Evolutionary conservation across 2,329 filamentous ascomycete genomes (phyloP).

Genomic region (Bisporella sp.): DNA sequence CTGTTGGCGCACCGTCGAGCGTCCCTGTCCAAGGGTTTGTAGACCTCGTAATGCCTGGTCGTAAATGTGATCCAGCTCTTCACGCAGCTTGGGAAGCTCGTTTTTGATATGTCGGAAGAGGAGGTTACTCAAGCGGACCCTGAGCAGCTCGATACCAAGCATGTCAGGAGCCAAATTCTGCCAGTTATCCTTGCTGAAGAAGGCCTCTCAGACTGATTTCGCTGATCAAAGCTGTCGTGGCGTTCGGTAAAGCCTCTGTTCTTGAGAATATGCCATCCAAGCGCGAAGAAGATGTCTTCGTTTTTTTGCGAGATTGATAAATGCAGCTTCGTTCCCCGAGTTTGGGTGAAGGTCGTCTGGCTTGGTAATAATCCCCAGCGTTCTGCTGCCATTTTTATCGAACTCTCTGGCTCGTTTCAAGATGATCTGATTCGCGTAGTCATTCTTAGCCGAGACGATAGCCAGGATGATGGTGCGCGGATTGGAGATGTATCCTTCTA

Average conservation of each 20-base stretch:
- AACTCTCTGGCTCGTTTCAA: slow-evolving; percentile 34
- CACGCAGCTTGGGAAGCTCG: slow-evolving; percentile 10
- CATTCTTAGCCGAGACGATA: slow-evolving; percentile 12
- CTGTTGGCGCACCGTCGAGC: slow-evolving; percentile 3
- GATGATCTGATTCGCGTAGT: slow-evolving; percentile 24
- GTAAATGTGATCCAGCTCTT: slow-evolving; percentile 18
- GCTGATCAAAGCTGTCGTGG: slow-evolving; percentile 20
- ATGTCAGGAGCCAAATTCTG: not conserved
- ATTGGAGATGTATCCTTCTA: slow-evolving; percentile 46
- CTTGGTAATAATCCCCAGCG: slow-evolving; percentile 46
- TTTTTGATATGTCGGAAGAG: slow-evolving; percentile 10
- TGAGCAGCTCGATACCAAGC: not conserved
- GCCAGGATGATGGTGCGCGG: slow-evolving; percentile 28
- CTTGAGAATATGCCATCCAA: slow-evolving; percentile 43
- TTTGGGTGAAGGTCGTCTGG: slow-evolving; percentile 39
- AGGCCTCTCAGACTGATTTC: slow-evolving; percentile 15
- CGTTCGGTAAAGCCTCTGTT: slow-evolving; percentile 35
- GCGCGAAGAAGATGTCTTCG: slow-evolving; percentile 32
- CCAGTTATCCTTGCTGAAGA: not conserved
- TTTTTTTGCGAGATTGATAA: slow-evolving; percentile 36
- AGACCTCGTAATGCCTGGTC: not conserved
- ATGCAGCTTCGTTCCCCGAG: slow-evolving; percentile 33
- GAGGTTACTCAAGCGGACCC: not conserved
- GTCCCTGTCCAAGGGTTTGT: slow-evolving; percentile 2
- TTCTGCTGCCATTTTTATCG: slow-evolving; percentile 31